A percentile compares a stretch with the other conserved stretches of the same genome.
Conservation (phyloP, 2,329 filamentous ascomycete genomes). For the Talaromyces amestolkiae region DNA sequence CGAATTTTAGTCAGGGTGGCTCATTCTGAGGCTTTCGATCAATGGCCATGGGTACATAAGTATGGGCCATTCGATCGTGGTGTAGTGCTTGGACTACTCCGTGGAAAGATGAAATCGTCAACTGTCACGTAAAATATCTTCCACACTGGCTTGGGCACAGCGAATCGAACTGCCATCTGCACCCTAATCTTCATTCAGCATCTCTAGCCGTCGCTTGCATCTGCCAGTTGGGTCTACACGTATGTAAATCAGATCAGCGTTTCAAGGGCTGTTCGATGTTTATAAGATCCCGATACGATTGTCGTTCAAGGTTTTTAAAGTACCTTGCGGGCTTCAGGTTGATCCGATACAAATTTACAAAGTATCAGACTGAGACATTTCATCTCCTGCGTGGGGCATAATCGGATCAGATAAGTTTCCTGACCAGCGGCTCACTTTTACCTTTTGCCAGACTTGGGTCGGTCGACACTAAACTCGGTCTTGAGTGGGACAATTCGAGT, state of each 20-base stretch:
- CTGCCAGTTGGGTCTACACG: not conserved
- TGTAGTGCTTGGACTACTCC: not conserved
- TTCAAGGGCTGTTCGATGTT: not conserved
- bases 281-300: not conserved
- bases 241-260: not conserved
- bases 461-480: not conserved
- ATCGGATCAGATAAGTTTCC: constrained; percentile 1
- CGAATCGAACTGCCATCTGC: not conserved
- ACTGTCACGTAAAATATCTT: not conserved
- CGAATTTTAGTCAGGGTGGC: not conserved
- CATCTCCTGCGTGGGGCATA: not conserved
- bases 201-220: not conserved
- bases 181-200: not conserved
- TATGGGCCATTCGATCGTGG: not conserved
- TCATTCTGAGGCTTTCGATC: not conserved
- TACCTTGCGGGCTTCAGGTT: not conserved
- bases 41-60: no score
- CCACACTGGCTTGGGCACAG: not conserved
- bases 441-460: not conserved
- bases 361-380: not conserved
- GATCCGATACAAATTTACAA: not conserved
- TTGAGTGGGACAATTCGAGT: not conserved
- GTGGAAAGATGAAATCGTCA: not conserved
- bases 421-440: not conserved
- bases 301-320: not conserved